Conservation (phyloP, 768 basidiomycete genomes). For the Glaciozyma martinii region DNA sequence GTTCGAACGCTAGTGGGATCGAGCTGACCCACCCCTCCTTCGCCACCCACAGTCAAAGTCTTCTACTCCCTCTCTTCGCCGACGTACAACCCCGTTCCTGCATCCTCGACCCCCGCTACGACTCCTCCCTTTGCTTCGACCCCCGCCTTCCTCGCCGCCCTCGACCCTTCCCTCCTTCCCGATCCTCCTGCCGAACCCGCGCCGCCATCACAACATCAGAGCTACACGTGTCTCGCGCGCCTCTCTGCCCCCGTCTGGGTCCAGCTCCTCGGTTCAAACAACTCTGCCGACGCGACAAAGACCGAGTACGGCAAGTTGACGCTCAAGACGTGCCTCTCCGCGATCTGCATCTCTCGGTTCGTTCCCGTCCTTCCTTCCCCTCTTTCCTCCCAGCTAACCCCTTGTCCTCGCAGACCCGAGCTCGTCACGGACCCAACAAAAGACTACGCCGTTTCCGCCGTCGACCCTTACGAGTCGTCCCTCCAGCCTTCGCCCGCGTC, state of each 20-base stretch:
- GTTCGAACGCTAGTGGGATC: neutral
- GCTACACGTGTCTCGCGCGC: conserved; percentile 24
- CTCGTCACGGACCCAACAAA: conserved; percentile 28
- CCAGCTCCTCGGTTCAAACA: conserved; percentile 6
- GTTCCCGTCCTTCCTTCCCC: neutral
- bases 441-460: conserved; percentile 28
- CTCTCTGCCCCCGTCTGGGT: conserved; percentile 24
- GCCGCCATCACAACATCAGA: neutral
- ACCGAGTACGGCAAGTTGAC: conserved; percentile 27
- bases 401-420: conserved; percentile 2
- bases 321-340: conserved; percentile 28
- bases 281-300: neutral
- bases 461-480: conserved; percentile 29
- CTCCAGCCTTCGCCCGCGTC: conserved; percentile 2
- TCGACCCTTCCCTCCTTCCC: conserved; percentile 24
- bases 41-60: conserved; percentile 23
- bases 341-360: conserved; percentile 31
- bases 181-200: neutral
- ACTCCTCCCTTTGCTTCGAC: neutral
- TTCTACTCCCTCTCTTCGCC: conserved; percentile 30
- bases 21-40: neutral
- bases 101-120: neutral
- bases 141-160: conserved; percentile 22
- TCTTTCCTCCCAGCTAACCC: neutral
- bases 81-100: neutral